Base-by-base conservation (phyloP, 164 flowering plant genomes). In the Dillenia turbinata region DNA sequence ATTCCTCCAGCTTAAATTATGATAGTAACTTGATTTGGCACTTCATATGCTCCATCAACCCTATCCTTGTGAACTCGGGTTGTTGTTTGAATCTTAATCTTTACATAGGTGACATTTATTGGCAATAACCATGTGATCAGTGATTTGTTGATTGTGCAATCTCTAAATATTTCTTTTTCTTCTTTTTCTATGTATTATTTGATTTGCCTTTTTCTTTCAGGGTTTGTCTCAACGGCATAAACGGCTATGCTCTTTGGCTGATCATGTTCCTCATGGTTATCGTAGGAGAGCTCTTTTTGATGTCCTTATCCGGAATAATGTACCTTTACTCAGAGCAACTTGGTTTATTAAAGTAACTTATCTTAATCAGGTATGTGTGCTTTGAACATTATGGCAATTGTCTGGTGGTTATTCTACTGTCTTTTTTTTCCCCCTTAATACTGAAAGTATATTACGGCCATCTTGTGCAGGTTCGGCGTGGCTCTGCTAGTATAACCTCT, bases 311-410 rank as follows among this genome's bases (percentile, higher is more conserved):
- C 82, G 79, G 75, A 86, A 92, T 70, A 92, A 95, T 81, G 97
- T 95, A 50, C 97, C 99, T 12, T 66, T 92, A 66, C 71, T 90
- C 63, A 83, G 98, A 73, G 99, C 98, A 49, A 90, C 97, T 54
- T 95, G 99, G 99, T 92, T 84, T 76, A 81, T 95, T 48, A 95
- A 92, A 90, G 88, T 95, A 66, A 92, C 85, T 49, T 95, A 90
- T 68, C 97, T 95, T 48, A 85, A 85, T 72, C 92, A 87, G 89
- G 92, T 87, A 71, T 10, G 6, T 9, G 26, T 47, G 45, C 60
- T 59, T 56, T 50, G 19, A 2, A 33, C 40, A 15, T 0, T 26
- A 48, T 49, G 45, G 24, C 49, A 11, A 12, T 22, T 46, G 17
- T 61, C 19, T 12, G 9, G 19, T 61, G 13, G 10, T 56, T 33